Evolutionary conservation across 2,329 filamentous ascomycete genomes (phyloP), one percentile per base, ranked within the genome.

Genomic region (Ophiocordyceps camponoti-saundersi): DNA sequence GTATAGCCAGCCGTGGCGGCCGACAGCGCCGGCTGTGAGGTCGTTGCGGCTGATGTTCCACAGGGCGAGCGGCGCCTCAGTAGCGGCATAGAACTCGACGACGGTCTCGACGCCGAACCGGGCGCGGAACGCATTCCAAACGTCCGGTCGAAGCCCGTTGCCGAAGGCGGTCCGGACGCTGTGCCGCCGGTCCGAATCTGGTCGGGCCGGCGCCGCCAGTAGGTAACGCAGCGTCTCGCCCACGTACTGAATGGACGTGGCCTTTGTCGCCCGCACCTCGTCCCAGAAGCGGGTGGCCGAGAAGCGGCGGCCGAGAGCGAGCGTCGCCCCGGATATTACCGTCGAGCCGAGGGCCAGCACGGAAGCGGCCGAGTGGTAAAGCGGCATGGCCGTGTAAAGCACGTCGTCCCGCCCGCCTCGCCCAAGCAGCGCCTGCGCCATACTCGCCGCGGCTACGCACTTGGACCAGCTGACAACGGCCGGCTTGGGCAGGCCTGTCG

Each of bases 201-300:
- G 53, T 87, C 79, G 23, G 69, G 61, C 47, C 2, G 82, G 75
- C 0, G 79, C 77, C 0, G 82, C 72, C 12, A 93, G 71, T 4
- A 93, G 73, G 60, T 94, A 94, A 6, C 87, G 80, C 52, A 86
- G 82, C 0, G 85, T 90, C 62, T 94, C 87, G 46, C 87, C 87
- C 15, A 94, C 87, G 58, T 94, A 94, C 59, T 93, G 86, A 50
- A 93, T 81, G 4, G 80, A 71, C 1, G 84, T 92, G 20, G 86
- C 82, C 10, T 80, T 67, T 44, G 74, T 75, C 42, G 73, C 72
- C n/a, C 82, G 75, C 16, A 82, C 81, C 47, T 90, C 84, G 16
- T 75, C 67, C 82, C 85, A 92, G 63, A 90, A 92, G 1, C 70
- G 77, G 50, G 73, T 75, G 2, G 82, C 83, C 2, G 83, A 88